These are phyloP conservation scores for Amanita inopinata DNA, from an alignment of 768 basidiomycete species.

Conservation along the genomic window DNA sequence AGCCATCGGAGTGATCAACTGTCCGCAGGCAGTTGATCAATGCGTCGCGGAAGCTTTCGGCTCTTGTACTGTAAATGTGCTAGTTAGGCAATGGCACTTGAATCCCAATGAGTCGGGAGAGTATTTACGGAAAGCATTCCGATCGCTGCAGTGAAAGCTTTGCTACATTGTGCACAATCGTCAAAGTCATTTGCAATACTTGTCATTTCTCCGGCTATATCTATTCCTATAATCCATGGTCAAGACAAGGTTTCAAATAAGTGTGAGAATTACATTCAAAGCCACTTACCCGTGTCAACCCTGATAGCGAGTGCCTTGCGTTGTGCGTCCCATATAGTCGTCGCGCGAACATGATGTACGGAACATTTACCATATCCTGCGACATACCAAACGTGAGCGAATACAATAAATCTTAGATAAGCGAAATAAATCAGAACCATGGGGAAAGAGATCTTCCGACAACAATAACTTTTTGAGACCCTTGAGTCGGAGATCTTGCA, in stretches of 20 bases:
- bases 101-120: conserved; percentile 1
- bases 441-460: conserved; percentile 59
- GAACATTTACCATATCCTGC: conserved; percentile 51
- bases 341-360: conserved; percentile 37
- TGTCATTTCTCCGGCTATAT: conserved; percentile 61
- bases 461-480: conserved; percentile 41
- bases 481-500: conserved; percentile 50
- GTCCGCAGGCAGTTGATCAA: conserved; percentile 35
- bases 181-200: conserved; percentile 34
- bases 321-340: conserved; percentile 39
- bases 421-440: conserved; percentile 28
- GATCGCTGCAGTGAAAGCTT: conserved; percentile 53
- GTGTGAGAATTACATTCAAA: neutral
- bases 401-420: neutral
- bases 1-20: conserved; percentile 8
- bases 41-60: conserved; percentile 38
- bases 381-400: conserved; percentile 6
- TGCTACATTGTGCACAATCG: conserved; percentile 43
- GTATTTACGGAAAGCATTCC: conserved; percentile 56
- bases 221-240: conserved; percentile 34
- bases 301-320: conserved; percentile 34
- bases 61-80: conserved; percentile 48
- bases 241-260: neutral
- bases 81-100: conserved; percentile 12
- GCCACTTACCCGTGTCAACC: conserved; percentile 47